A percentile compares a stretch with the other conserved stretches of the same genome.
Evolutionary conservation across 306 rosid species (phyloP).

Genomic region (Mimosa bimucronata): DNA sequence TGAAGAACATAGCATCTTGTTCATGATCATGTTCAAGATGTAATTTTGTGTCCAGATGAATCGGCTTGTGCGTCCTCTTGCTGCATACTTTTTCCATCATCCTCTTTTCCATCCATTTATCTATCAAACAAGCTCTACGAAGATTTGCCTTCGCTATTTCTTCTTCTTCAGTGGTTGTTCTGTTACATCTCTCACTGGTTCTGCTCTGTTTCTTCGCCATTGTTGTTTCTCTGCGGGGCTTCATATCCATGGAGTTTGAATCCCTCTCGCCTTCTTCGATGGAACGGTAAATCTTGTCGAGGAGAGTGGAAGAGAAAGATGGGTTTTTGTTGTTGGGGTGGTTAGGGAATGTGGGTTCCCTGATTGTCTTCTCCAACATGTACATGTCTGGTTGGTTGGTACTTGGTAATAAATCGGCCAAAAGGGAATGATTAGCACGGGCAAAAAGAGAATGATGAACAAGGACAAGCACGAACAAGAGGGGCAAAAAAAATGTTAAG

Average conservation of each 20-base stretch:
- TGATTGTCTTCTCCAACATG: slow-evolving; percentile 36
- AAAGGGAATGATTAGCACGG: slow-evolving; percentile 5
- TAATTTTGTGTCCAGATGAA: neutral
- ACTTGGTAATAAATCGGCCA: neutral
- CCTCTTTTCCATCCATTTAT: slow-evolving; percentile 66
- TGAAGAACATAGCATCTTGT: slow-evolving; percentile 63
- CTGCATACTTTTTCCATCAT: slow-evolving; percentile 28
- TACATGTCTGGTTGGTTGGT: slow-evolving; percentile 52
- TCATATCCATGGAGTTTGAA: slow-evolving; percentile 36
- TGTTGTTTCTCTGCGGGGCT: slow-evolving; percentile 57
- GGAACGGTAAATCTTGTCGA: slow-evolving; percentile 87
- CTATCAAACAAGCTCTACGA: slow-evolving; percentile 52
- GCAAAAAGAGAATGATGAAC: slow-evolving; percentile 31
- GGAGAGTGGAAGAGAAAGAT: slow-evolving; percentile 80
- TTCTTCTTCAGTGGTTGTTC: slow-evolving; percentile 17
- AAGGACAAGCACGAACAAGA: slow-evolving; percentile 33
- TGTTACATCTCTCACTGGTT: slow-evolving; percentile 28
- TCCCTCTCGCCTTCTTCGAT: slow-evolving; percentile 62
- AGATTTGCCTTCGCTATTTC: slow-evolving; percentile 34
- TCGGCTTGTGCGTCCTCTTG: slow-evolving; percentile 21
- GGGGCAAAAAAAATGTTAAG: neutral
- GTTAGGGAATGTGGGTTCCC: slow-evolving; percentile 39
- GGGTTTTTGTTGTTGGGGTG: slow-evolving; percentile 45
- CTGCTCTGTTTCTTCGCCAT: slow-evolving; percentile 53
- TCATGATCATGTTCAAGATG: slow-evolving; percentile 41